These are phyloP conservation scores for Yamadazyma triangularis DNA, from an alignment of 1,139 yeast genomes.

Conservation along the genomic window DNA sequence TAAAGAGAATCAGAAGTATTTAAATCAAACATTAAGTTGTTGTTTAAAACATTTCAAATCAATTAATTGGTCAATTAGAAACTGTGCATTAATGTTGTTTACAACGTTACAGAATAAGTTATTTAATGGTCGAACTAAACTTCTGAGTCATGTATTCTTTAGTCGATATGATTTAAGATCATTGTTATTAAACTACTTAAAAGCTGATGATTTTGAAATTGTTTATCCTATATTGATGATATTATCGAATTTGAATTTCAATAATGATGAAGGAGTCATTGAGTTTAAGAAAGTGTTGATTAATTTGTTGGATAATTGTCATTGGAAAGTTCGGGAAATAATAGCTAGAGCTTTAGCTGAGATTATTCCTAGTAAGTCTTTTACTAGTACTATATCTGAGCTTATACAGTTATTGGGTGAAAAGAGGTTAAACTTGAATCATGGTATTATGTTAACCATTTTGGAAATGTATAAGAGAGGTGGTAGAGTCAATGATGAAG, in stretches of 20 bases:
- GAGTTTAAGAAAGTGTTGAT: slow-evolving; percentile 46
- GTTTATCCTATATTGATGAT: slow-evolving; percentile 74
- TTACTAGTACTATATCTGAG: slow-evolving; percentile 10
- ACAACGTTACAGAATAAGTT: slow-evolving; percentile 75
- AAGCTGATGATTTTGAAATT: slow-evolving; percentile 40
- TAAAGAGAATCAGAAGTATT: slow-evolving; percentile 44
- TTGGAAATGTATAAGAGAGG: slow-evolving; percentile 18
- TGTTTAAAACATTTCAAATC: slow-evolving; percentile 62
- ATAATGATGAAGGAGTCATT: slow-evolving; percentile 47
- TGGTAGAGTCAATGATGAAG: neutral
- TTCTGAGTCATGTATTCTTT: slow-evolving; percentile 58
- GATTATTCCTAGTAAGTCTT: neutral
- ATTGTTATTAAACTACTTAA: slow-evolving; percentile 43
- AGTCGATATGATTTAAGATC: slow-evolving; percentile 52
- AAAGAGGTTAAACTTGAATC: slow-evolving; percentile 41
- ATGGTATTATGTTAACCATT: slow-evolving; percentile 54
- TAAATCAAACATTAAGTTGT: slow-evolving; percentile 55
- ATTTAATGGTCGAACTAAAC: slow-evolving; percentile 55
- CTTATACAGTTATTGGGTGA: slow-evolving; percentile 18
- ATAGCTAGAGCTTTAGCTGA: slow-evolving; percentile 69
- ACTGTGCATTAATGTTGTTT: slow-evolving; percentile 91
- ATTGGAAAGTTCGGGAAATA: slow-evolving; percentile 86
- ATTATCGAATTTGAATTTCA: slow-evolving; percentile 61
- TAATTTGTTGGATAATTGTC: slow-evolving; percentile 43
- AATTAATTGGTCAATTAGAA: slow-evolving; percentile 77